Base-by-base conservation (phyloP, 2,329 filamentous ascomycete species). In the Penicillium nordicum region DNA sequence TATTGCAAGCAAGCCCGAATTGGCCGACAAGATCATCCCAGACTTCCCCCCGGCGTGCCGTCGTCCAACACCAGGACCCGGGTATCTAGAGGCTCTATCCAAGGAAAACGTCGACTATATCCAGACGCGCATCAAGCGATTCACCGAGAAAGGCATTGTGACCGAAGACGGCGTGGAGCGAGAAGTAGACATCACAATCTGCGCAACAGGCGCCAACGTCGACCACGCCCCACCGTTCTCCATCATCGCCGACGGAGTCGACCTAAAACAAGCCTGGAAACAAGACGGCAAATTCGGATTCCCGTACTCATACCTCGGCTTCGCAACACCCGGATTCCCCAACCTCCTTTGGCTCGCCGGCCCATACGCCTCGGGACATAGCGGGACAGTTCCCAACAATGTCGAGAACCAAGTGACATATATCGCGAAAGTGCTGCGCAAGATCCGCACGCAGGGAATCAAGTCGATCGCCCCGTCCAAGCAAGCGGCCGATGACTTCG, bases 341-440 rank as follows among this genome's bases (percentile, higher is more conserved):
- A 90, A 90, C 60, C 73, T 89, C 0, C 76, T 88, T 29, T 87
- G 86, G 66, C 66, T 89, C 6, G 80, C 82, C 29, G 87, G 87
- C 0, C 85, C 86, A 0, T 79, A 86, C 63, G 78, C 79, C 1
- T 78, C 80, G 0, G 85, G 84, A 0, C 79, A 82, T 2, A 84
- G 83, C 1, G 88, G 87, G 1, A 89, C 85, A 0, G 83, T 89
- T 0, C 87, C 87, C 1, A 84, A 88, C 64, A 82, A 79, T 57
- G 79, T 87, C 25, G 88, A 91, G 69, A 85, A 81, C 6, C 84
- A 88, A 60, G 70, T 88, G 1, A 81, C 84, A 0, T 88, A 87
- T 69, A 81, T 84, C 54, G 84, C 87, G 16, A 86, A 87, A 63
- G 74, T 89, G 1, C 75, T 91, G 0, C 84, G 88, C 45, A 91